A percentile compares a stretch with the other conserved stretches of the same genome.
Evolutionary conservation across 345 rosid species (phyloP).

Genomic region (Physaria fendleri): DNA sequence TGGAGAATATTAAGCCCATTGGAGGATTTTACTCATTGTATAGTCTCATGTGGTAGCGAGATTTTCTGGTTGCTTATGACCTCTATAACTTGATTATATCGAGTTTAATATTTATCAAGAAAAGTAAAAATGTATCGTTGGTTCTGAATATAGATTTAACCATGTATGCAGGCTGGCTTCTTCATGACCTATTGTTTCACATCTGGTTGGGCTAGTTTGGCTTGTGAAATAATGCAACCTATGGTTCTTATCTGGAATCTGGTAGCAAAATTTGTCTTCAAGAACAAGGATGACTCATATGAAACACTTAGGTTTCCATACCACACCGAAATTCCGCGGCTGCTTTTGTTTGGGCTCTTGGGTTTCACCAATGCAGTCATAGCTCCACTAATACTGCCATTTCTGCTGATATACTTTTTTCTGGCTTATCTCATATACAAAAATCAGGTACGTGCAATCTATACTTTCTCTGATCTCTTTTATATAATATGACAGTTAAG

Average conservation of each 20-base stretch:
- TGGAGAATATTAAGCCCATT: not conserved
- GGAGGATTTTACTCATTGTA: not conserved
- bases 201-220: conserved; percentile 84
- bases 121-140: not conserved
- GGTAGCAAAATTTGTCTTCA: conserved; percentile 37
- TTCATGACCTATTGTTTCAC: conserved; percentile 84
- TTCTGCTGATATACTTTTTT: conserved; percentile 62
- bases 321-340: conserved; percentile 80
- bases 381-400: conserved; percentile 79
- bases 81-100: not conserved
- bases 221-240: conserved; percentile 72
- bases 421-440: conserved; percentile 66
- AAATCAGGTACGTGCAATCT: conserved; percentile 52
- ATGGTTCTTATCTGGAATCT: conserved; percentile 48
- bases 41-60: not conserved
- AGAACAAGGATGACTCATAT: conserved; percentile 40
- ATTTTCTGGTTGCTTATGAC: not conserved
- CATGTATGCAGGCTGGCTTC: conserved; percentile 73
- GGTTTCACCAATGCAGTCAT: conserved; percentile 83
- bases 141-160: conserved; percentile 10
- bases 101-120: not conserved
- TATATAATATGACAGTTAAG: not conserved
- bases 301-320: conserved; percentile 53
- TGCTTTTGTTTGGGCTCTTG: conserved; percentile 70
- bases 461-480: not conserved